Evolutionary conservation across 495 filamentous ascomycete species (phyloP).

Genomic region (Thermochaetoides thermophila): DNA sequence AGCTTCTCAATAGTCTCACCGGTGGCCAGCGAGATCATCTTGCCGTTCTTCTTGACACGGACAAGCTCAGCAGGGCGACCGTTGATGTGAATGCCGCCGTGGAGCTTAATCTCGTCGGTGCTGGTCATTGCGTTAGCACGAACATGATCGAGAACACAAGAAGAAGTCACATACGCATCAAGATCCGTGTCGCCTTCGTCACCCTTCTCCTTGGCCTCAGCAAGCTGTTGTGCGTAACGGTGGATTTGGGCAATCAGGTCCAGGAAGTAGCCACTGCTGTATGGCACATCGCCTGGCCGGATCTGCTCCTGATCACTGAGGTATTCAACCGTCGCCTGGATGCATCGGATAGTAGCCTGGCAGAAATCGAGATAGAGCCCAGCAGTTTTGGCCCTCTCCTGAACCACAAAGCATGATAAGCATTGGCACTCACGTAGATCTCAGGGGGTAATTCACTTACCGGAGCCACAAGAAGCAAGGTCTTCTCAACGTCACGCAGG

Average conservation of each 20-base stretch:
- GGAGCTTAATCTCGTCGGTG: slow-evolving; percentile 52
- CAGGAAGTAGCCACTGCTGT: slow-evolving; percentile 85
- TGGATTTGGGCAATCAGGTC: slow-evolving; percentile 80
- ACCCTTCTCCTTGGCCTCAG: slow-evolving; percentile 35
- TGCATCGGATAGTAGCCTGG: slow-evolving; percentile 70
- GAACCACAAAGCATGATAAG: slow-evolving; percentile 49
- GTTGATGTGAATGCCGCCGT: slow-evolving; percentile 62
- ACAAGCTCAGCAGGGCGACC: slow-evolving; percentile 68
- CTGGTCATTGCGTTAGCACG: slow-evolving; percentile 31
- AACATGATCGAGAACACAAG: neutral
- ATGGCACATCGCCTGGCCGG: slow-evolving; percentile 66
- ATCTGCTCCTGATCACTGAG: slow-evolving; percentile 69
- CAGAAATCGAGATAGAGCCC: slow-evolving; percentile 68
- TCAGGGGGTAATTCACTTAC: slow-evolving; percentile 51
- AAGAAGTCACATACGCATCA: slow-evolving; percentile 30
- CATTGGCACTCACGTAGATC: slow-evolving; percentile 40
- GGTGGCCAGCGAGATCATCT: slow-evolving; percentile 57
- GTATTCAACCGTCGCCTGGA: slow-evolving; percentile 67
- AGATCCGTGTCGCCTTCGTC: slow-evolving; percentile 36
- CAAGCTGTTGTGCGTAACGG: slow-evolving; percentile 48
- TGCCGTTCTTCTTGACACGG: slow-evolving; percentile 57
- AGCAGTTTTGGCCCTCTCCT: slow-evolving; percentile 57
- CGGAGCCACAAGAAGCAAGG: slow-evolving; percentile 68
- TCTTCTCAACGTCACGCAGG: slow-evolving; percentile 82
- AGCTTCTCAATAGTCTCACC: slow-evolving; percentile 36